A percentile compares a stretch with the other conserved stretches of the same genome.
phyloP scores from a whole-genome alignment of 2,329 filamentous ascomycete genomes.

The Penicillium freii region DNA sequence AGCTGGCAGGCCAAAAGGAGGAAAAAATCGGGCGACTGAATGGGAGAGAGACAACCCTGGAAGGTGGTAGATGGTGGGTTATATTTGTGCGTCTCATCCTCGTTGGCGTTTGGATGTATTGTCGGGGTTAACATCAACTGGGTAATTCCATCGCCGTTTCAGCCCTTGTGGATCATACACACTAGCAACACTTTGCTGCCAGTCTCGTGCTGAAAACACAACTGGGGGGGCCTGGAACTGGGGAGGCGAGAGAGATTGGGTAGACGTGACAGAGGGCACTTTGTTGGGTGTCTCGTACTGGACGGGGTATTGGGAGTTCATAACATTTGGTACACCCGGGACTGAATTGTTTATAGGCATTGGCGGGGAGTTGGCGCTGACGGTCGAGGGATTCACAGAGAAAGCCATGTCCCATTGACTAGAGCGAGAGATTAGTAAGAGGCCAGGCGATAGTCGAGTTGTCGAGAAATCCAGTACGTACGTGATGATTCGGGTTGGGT shows the following conservation, averaged over 20 bases:
- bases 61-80: neutral
- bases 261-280: constrained; percentile 28
- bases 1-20: neutral
- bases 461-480: constrained; percentile 51
- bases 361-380: constrained; percentile 43
- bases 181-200: constrained; percentile 50
- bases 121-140: constrained; percentile 33
- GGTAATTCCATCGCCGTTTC: constrained; percentile 46
- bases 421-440: constrained; percentile 30
- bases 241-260: constrained; percentile 36
- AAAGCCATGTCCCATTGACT: constrained; percentile 97
- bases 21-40: neutral
- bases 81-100: constrained; percentile 19
- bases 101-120: constrained; percentile 35
- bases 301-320: constrained; percentile 35
- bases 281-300: constrained; percentile 36
- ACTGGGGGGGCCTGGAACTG: constrained; percentile 35
- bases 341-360: constrained; percentile 37
- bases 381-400: constrained; percentile 61
- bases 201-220: constrained; percentile 46
- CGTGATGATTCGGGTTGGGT: constrained; percentile 86
- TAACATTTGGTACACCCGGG: constrained; percentile 28
- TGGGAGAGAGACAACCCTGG: neutral
- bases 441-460: neutral
- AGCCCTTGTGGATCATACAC: constrained; percentile 48